These are phyloP conservation scores for Geosmithia putterillii DNA, from an alignment of 2,329 filamentous ascomycete genomes.

Conservation along the genomic window DNA sequence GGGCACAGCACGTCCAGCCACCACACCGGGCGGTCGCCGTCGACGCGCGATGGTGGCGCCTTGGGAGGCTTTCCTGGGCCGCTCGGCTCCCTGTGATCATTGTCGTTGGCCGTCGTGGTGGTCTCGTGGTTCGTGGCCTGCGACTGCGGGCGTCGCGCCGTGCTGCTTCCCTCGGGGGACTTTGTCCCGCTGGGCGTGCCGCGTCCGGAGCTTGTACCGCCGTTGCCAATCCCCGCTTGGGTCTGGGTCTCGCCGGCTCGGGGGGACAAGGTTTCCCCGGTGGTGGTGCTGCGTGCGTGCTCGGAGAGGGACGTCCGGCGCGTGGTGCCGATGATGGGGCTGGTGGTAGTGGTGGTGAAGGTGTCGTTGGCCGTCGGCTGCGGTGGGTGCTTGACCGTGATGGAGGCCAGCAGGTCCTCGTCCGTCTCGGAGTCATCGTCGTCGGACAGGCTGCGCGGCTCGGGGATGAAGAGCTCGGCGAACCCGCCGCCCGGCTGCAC, in stretches of 20 bases:
- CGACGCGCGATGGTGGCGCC: conserved; percentile 35
- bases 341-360: conserved; percentile 17
- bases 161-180: conserved; percentile 18
- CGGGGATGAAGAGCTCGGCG: conserved; percentile 78
- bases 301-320: conserved; percentile 31
- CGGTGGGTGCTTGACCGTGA: background rate
- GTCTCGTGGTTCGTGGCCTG: background rate
- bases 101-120: background rate
- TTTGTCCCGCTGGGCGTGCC: conserved; percentile 34
- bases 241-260: background rate
- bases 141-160: conserved; percentile 1
- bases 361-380: background rate
- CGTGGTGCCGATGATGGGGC: conserved; percentile 20
- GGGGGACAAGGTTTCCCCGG: conserved; percentile 14
- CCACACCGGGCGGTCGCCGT: conserved; percentile 82
- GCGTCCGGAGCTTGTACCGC: conserved; percentile 25
- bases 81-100: background rate
- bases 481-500: conserved; percentile 78
- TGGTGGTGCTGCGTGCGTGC: conserved; percentile 14
- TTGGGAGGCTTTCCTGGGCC: too few species aligned
- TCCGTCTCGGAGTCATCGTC: conserved; percentile 61
- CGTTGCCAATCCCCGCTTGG: too few species aligned
- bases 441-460: conserved; percentile 64
- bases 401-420: background rate
- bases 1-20: conserved; percentile 91